These are phyloP conservation scores for Rhytidhysteron rufulum DNA, from an alignment of 2,329 filamentous ascomycete genomes.

Conservation along the genomic window DNA sequence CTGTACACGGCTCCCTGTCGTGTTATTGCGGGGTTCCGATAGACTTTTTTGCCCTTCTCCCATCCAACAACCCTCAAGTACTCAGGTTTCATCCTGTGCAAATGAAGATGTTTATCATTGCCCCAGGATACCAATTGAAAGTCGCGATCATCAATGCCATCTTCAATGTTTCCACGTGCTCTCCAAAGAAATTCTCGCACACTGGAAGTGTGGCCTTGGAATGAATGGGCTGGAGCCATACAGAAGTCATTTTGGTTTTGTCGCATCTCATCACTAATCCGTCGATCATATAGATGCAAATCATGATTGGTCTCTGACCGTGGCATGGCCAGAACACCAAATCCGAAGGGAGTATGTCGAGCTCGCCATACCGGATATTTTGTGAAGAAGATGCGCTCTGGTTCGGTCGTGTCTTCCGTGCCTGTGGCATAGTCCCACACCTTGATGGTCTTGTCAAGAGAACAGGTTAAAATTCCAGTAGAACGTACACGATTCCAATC, in stretches of 20 bases:
- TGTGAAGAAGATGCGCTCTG: conserved; percentile 74
- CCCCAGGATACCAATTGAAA: conserved; percentile 95
- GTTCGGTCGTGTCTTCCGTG: conserved; percentile 50
- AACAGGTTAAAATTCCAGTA: conserved; percentile 77
- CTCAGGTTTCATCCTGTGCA: conserved; percentile 68
- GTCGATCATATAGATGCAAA: conserved; percentile 77
- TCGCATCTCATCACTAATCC: conserved; percentile 43
- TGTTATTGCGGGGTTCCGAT: conserved; percentile 66
- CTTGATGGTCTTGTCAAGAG: conserved; percentile 86
- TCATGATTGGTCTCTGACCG: conserved; percentile 83
- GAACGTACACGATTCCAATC: conserved; percentile 84
- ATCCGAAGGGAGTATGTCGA: conserved; percentile 84
- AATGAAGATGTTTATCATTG: conserved; percentile 73
- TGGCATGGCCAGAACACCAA: conserved; percentile 83
- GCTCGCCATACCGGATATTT: conserved; percentile 88
- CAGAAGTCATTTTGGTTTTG: conserved; percentile 18
- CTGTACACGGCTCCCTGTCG: conserved; percentile 82
- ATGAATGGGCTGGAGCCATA: conserved; percentile 47
- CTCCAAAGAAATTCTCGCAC: conserved; percentile 93
- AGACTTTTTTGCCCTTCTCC: conserved; percentile 62
- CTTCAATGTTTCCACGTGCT: conserved; percentile 61
- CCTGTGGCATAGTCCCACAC: conserved; percentile 77
- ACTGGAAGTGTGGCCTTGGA: conserved; percentile 56
- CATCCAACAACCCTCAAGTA: conserved; percentile 68
- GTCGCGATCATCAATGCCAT: conserved; percentile 75